Evolutionary conservation across 257 asterid genomes (phyloP).

Genomic region (Fraxinus pennsylvanica): DNA sequence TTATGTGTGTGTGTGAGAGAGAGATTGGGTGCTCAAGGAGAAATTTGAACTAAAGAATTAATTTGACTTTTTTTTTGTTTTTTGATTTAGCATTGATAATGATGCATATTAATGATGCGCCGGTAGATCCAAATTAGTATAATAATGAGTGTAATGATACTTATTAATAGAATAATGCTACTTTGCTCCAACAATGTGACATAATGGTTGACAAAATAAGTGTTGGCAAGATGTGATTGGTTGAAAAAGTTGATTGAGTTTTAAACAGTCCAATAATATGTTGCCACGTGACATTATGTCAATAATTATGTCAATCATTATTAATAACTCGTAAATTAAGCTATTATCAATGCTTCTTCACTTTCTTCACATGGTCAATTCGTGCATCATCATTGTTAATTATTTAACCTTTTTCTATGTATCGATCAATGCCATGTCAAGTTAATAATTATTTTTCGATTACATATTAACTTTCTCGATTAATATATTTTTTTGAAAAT

Average conservation of each 20-base stretch:
- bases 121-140: constrained; percentile 2
- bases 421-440: not conserved
- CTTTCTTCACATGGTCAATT: not conserved
- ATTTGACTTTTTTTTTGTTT: constrained; percentile 12
- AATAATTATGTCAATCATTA: too few species aligned
- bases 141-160: not conserved
- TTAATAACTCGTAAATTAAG: not conserved
- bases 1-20: not conserved
- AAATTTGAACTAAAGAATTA: constrained; percentile 27
- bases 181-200: too few species aligned
- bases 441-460: too few species aligned
- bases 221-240: too few species aligned
- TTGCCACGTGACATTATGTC: too few species aligned
- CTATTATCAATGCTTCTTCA: not conserved
- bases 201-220: too few species aligned
- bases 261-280: too few species aligned
- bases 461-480: too few species aligned
- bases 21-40: not conserved
- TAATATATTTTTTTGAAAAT: too few species aligned
- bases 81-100: constrained; percentile 22
- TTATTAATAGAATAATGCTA: too few species aligned
- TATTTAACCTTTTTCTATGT: not conserved
- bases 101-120: constrained; percentile 27
- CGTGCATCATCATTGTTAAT: not conserved
- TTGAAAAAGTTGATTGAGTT: too few species aligned